Base-by-base conservation (phyloP, 129 eudicot genomes). In the Helianthus tuberosus region DNA sequence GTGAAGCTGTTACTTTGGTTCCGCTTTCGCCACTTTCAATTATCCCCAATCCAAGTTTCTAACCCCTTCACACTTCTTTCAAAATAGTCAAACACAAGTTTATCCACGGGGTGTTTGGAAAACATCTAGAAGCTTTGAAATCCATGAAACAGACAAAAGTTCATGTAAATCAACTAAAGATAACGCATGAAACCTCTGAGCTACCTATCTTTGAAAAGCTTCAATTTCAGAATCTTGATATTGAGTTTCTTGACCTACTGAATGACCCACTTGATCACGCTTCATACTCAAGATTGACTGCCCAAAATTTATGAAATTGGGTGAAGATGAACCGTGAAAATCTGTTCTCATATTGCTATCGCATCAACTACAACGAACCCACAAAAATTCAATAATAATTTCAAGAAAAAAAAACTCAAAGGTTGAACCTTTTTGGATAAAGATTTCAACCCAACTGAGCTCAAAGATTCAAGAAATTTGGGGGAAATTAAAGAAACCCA, bases 41-140 rank as follows among this genome's bases (percentile, higher is more conserved):
- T 27, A 27, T 27, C 32, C 32, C 32, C 32, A 1, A 27, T 27
- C 32, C 32, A 27, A 27, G 32, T 27, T 27, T 2, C 32, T 32
- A 93, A 83, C 29, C 89, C 95, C 65, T 93, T 93, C 0, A 89
- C 89, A 62, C 90, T 84, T 75, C 92, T 76, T 61, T 89, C 98
- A 32, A 89, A 87, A 62, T 48, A 93, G 46, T 89, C 96, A 0
- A 84, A 48, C 25, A 89, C 9, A 11, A 75, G 27, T 11, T 77
- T 77, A 65, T 89, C 91, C 82, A 89, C 69, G 1, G 91, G 91
- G 6, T 85, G 75, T 50, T 71, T 82, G 29, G 74, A 92, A 92
- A 5, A 84, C 86, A 64, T 87, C 89, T 0, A 92, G 67, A 29
- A 92, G 89, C 35, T 87, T 92, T 4, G 77, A 84, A 14, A 89